Conservation (phyloP, 1,139 yeast genomes). For the Geotrichum candidum region DNA sequence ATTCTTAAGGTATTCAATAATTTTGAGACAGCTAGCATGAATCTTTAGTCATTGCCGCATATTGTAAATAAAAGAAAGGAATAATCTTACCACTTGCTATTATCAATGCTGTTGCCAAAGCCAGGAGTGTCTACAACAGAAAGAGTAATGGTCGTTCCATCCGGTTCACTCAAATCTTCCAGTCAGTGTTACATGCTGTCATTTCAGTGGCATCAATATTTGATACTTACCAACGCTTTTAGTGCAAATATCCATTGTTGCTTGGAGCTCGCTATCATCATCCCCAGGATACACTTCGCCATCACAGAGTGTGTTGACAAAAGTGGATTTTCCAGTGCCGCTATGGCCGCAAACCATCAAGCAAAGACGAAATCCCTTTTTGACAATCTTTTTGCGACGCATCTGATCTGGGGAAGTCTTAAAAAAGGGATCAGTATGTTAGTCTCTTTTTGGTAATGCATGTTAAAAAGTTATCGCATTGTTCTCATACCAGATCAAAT, state of each 20-base stretch:
- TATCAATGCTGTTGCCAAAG: constrained; percentile 68
- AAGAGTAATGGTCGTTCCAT: constrained; percentile 58
- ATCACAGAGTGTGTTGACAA: constrained; percentile 78
- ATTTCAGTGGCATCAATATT: not conserved
- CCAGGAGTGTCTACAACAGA: constrained; percentile 70
- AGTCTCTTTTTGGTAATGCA: not conserved
- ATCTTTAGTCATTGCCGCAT: not conserved
- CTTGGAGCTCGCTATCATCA: constrained; percentile 7
- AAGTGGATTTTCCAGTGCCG: constrained; percentile 76
- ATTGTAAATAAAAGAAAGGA: not conserved
- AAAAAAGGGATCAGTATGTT: not conserved
- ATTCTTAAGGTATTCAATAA: constrained; percentile 70
- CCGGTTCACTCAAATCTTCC: constrained; percentile 36
- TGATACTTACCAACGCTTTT: constrained; percentile 15
- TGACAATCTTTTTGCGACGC: constrained; percentile 67
- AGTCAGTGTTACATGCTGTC: not conserved
- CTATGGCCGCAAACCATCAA: constrained; percentile 67
- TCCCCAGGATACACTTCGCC: constrained; percentile 53
- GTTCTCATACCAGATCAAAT: constrained; percentile 12
- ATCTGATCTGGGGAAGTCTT: constrained; percentile 24
- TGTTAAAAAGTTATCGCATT: not conserved
- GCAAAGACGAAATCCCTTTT: constrained; percentile 76
- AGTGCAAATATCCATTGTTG: constrained; percentile 18
- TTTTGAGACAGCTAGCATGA: constrained; percentile 50
- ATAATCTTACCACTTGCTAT: constrained; percentile 42